Evolutionary conservation across 2,329 filamentous ascomycete genomes (phyloP).

Genomic region (Paraphaeosphaeria minitans): DNA sequence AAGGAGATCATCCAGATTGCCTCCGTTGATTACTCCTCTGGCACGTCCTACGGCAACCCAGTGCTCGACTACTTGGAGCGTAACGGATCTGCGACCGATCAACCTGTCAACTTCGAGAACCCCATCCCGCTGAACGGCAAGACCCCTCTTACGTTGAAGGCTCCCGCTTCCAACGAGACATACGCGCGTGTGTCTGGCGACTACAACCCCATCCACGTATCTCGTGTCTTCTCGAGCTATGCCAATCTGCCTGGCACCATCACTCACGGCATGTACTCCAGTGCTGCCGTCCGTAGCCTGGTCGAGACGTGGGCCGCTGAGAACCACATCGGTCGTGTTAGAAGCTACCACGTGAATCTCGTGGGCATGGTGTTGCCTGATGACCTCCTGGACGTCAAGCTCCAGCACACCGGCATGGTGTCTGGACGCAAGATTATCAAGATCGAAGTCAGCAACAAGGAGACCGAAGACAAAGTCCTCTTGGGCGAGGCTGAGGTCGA

Average conservation of each 20-base stretch:
- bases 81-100: constrained; percentile 89
- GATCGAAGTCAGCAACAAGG: constrained; percentile 93
- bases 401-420: constrained; percentile 97
- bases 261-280: constrained; percentile 99
- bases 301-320: constrained; percentile 99
- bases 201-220: constrained; percentile 99
- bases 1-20: constrained; percentile 98
- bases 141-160: constrained; percentile 83
- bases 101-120: constrained; percentile 97
- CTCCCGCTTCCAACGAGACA: constrained; percentile 94
- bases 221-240: constrained; percentile 93
- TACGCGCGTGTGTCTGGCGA: constrained; percentile 97
- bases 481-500: constrained; percentile 96
- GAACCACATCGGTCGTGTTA: constrained; percentile 95
- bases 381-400: constrained; percentile 90
- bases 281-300: constrained; percentile 90
- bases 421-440: constrained; percentile 99
- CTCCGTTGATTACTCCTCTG: constrained; percentile 94
- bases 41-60: constrained; percentile 90
- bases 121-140: constrained; percentile 93
- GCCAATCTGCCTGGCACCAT: constrained; percentile 96
- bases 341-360: constrained; percentile 94
- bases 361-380: constrained; percentile 99
- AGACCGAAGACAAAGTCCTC: constrained; percentile 95
- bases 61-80: constrained; percentile 95